phyloP scores from a whole-genome alignment of 495 filamentous ascomycete genomes.

The Hypoxylon rickii region DNA sequence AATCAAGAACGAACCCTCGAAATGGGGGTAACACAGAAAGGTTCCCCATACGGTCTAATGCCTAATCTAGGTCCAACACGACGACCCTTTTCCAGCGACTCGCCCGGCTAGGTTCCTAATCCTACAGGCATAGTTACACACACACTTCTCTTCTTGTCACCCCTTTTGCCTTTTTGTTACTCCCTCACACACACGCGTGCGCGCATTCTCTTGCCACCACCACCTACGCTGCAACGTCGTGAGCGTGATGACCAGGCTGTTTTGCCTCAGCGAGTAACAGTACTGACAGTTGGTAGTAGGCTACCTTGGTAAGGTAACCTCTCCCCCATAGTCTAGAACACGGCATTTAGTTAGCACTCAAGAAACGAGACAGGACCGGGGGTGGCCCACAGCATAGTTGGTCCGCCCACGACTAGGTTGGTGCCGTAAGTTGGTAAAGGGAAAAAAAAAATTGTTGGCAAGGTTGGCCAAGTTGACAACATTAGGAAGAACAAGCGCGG shows the following conservation, averaged over 20 bases:
- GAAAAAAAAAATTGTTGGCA: not conserved
- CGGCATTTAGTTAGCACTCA: constrained; percentile 22
- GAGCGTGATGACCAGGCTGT: constrained; percentile 3
- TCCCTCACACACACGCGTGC: no score
- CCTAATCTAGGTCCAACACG: constrained; percentile 19
- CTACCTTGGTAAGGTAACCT: constrained; percentile 11
- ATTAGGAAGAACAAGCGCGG: constrained; percentile 1
- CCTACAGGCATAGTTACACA: constrained; percentile 1
- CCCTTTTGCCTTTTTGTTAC: no score
- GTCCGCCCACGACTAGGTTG: constrained; percentile 28
- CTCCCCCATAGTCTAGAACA: constrained; percentile 20
- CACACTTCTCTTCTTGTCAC: not conserved
- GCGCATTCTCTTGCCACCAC: constrained; percentile 1
- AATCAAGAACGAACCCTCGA: not conserved
- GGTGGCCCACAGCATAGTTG: constrained; percentile 32
- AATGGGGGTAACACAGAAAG: constrained; percentile 15
- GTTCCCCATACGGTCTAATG: constrained; percentile 17
- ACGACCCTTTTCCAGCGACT: constrained; percentile 16
- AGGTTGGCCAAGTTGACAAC: not conserved
- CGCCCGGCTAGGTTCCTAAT: constrained; percentile 22
- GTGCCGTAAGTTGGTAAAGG: not conserved
- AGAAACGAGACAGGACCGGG: constrained; percentile 26
- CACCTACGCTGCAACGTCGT: constrained; percentile 10
- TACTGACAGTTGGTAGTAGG: no score
- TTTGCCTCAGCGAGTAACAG: constrained; percentile 7